Evolutionary conservation across 257 asterid genomes (phyloP), one percentile per base, ranked within the genome.

Genomic region (Solanum chaucha): DNA sequence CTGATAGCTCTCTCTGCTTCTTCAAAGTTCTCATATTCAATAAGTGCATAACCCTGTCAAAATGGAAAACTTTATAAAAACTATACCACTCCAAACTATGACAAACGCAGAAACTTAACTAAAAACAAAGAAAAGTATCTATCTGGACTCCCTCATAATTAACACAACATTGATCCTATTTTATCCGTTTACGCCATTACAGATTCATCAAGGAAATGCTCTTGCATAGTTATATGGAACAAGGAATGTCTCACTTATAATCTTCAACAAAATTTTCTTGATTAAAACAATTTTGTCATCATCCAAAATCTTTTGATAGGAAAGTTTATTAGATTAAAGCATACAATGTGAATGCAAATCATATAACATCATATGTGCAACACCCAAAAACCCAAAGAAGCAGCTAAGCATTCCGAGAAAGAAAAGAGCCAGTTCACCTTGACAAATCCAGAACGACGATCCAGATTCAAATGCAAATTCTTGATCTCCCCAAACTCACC

Each of bases 361-460:
- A 7, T 48, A 81, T 48, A 48, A 30, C 41, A 81, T 48, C 70
- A 81, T 81, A 24, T 10, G 26, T 48, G 20, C 70, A 81, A 48
- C 70, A 81, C 41, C 15, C 19, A 81, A 8, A 8, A 78, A 26
- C 36, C 41, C 85, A 46, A 81, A 81, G 70, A 30, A 46, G 85
- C 70, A 81, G 68, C 68, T 17, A 81, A 10, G 30, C 44, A 30
- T 17, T 48, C 83, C n/a, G 11, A 88, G 78, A 46, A 38, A 24
- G 36, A 44, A 34, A 17, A 68, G 68, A 59, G 20, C 48, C 38
- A 9, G 61, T 80, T 86, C 86, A 96, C 99, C 98, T 96, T 97
- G 93, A 97, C 99, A 92, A 90, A 97, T 68, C 99, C 99, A n/a
- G 99, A 94, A 13, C 99, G 96, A 0, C 99, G 97, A 83, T 97